Evolutionary conservation across 2,329 filamentous ascomycete species (phyloP), one percentile per base, ranked within the genome.

Genomic region (Aspergillus glaucus): DNA sequence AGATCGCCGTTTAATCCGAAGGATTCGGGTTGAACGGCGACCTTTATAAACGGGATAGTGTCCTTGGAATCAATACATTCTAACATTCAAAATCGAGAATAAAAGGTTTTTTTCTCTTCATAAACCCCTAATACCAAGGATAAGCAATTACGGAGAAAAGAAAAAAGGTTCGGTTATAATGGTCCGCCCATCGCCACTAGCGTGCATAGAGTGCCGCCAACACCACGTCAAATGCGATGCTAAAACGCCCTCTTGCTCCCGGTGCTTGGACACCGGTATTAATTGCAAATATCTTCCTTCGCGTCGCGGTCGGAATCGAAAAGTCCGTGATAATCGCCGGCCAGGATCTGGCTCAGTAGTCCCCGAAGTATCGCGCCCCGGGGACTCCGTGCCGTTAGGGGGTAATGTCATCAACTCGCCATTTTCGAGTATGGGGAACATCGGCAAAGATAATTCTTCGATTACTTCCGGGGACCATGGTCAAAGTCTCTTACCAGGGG

Each of bases 171-270:
- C 15, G 12, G 6, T 40, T 21, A 21, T 22, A 40, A 40, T 40
- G 37, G 37, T 12, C 37, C 37, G 37, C 10, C 37, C 37, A 40
- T 40, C 37, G 15, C 37, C 46, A 56, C 74, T 56, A 59, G 77
- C 58, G 52, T 80, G 54, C 69, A 68, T 65, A 5, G 67, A 69
- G 43, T 77, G 74, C 58, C 63, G 74, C 17, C 71, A 70, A 47
- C 70, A 87, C 58, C 86, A 90, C 66, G 74, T 89, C 40, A 89
- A 88, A 65, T 90, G 86, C 63, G 84, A 89, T 60, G 85, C 84
- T 14, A 68, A 74, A 36, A 80, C 69, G 32, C 86, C 86, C 8
- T 57, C 65, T 8, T 90, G 86, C 66, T 77, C 79, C 32, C 80
- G 86, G 44, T 90, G 86, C 65, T 66, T 71, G 22, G 68, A 73